A percentile compares a stretch with the other conserved stretches of the same genome.
Evolutionary conservation across 805 yeast species (phyloP).

Genomic region (Nakazawaea peltata): DNA sequence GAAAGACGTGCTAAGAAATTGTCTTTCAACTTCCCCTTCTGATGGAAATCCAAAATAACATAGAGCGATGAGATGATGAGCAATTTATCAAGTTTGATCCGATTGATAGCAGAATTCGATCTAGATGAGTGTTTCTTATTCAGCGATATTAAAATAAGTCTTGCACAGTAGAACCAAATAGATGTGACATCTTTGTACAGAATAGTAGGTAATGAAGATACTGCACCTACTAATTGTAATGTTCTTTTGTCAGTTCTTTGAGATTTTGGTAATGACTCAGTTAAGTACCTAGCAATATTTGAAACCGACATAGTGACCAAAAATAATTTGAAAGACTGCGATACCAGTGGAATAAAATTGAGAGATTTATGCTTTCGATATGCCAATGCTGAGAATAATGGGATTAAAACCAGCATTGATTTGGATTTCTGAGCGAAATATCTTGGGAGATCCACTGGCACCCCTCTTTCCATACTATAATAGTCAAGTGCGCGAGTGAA

Average conservation of each 20-base stretch:
- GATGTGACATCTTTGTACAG: background rate
- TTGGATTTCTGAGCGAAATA: background rate
- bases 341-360: background rate
- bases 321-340: background rate
- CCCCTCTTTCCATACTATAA: background rate
- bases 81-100: slow-evolving; percentile 4
- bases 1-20: too few species aligned
- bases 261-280: background rate
- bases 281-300: background rate
- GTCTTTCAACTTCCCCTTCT: slow-evolving; percentile 1
- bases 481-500: slow-evolving; percentile 1
- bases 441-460: background rate
- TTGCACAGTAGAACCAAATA: slow-evolving; percentile 5
- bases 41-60: slow-evolving; percentile 1
- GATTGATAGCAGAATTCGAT: slow-evolving; percentile 1
- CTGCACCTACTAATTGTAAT: slow-evolving; percentile 3
- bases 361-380: background rate
- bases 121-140: slow-evolving; percentile 5
- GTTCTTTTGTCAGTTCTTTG: background rate
- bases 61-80: slow-evolving; percentile 3
- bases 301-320: background rate
- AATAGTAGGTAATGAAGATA: slow-evolving; percentile 2
- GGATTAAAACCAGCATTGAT: background rate
- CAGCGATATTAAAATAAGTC: slow-evolving; percentile 4
- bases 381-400: background rate